These are phyloP conservation scores for Echium plantagineum DNA, from an alignment of 257 asterid genomes.

Conservation along the genomic window DNA sequence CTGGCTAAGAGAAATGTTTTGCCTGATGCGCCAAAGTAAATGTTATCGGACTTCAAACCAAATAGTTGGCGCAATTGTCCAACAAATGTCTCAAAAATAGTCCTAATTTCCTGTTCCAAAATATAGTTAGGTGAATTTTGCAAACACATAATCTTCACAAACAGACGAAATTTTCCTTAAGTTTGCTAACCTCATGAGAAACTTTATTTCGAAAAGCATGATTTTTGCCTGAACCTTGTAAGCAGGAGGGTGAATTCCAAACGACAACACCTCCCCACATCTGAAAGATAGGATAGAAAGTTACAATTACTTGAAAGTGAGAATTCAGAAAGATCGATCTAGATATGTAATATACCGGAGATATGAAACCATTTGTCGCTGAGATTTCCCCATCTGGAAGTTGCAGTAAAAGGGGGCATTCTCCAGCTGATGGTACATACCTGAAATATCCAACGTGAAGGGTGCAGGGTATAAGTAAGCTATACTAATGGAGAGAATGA, in stretches of 20 bases:
- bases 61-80: slow-evolving; percentile 92
- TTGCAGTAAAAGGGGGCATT: slow-evolving; percentile 76
- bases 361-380: slow-evolving; percentile 79
- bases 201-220: slow-evolving; percentile 40
- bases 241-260: slow-evolving; percentile 82
- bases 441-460: slow-evolving; percentile 26
- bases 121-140: slow-evolving; percentile 12
- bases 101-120: slow-evolving; percentile 58
- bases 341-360: slow-evolving; percentile 59
- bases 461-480: slow-evolving; percentile 6
- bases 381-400: slow-evolving; percentile 71
- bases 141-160: not conserved
- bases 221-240: slow-evolving; percentile 24
- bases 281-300: slow-evolving; percentile 30
- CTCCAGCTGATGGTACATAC: slow-evolving; percentile 76
- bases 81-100: slow-evolving; percentile 58
- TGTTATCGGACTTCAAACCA: slow-evolving; percentile 66
- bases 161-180: not conserved
- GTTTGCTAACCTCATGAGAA: slow-evolving; percentile 51
- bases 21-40: slow-evolving; percentile 43
- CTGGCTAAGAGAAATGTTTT: slow-evolving; percentile 48
- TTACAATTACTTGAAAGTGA: slow-evolving; percentile 14
- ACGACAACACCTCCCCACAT: slow-evolving; percentile 96
- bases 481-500: not conserved
- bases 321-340: slow-evolving; percentile 12